Conservation (phyloP, 257 asterid genomes). For the Mentha longifolia region DNA sequence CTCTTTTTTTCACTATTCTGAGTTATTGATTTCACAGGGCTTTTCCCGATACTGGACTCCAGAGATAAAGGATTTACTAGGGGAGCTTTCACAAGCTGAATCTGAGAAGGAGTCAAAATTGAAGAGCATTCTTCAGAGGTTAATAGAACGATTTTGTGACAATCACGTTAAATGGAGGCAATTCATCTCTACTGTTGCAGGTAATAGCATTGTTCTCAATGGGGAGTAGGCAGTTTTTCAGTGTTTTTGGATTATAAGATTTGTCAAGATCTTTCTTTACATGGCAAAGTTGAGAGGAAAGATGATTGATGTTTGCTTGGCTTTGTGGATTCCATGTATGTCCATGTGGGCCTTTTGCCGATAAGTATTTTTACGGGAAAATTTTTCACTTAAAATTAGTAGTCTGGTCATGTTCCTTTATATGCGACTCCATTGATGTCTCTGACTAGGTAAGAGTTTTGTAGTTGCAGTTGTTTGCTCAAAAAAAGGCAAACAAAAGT, state of each 20-base stretch:
- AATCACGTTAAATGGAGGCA: slow-evolving; percentile 87
- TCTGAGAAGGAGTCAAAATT: slow-evolving; percentile 84
- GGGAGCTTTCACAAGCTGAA: slow-evolving; percentile 85
- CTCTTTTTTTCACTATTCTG: neutral
- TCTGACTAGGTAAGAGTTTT: slow-evolving; percentile 2
- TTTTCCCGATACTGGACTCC: slow-evolving; percentile 93
- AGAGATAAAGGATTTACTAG: slow-evolving; percentile 55
- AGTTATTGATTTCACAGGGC: slow-evolving; percentile 59
- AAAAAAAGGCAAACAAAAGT: neutral
- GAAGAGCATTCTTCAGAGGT: slow-evolving; percentile 84
- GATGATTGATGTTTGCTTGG: neutral
- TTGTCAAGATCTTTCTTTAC: slow-evolving; percentile 15
- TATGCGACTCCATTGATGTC: slow-evolving; percentile 6
- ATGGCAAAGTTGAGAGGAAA: slow-evolving; percentile 15
- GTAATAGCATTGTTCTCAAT: slow-evolving; percentile 47
- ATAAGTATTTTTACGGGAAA: slow-evolving; percentile 10
- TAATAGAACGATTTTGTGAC: slow-evolving; percentile 73
- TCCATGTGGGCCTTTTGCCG: neutral
- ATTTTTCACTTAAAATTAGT: neutral
- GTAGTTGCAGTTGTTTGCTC: neutral
- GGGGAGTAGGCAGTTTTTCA: slow-evolving; percentile 20
- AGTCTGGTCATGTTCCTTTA: slow-evolving; percentile 6
- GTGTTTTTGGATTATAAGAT: slow-evolving; percentile 23
- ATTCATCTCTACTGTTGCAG: slow-evolving; percentile 76
- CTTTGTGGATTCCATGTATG: slow-evolving; percentile 13